A percentile compares a stretch with the other conserved stretches of the same genome.
These are phyloP conservation scores for Tuber microsphaerosporum DNA, from an alignment of 495 filamentous ascomycete species.

Conservation along the genomic window DNA sequence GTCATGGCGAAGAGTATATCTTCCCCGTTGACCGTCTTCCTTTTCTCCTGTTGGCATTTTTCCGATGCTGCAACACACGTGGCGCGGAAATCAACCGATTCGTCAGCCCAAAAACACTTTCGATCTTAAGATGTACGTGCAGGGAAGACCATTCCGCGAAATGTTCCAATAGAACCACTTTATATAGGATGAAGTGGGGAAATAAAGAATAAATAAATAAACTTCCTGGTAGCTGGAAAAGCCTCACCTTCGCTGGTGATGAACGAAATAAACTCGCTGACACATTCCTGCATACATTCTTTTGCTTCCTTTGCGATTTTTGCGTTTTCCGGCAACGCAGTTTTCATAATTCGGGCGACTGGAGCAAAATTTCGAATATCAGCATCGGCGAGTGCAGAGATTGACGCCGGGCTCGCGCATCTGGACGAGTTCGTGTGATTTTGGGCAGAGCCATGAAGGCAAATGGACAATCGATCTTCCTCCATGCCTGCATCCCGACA, in stretches of 20 bases:
- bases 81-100: conserved; percentile 41
- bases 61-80: conserved; percentile 68
- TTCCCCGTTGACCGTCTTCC: conserved; percentile 97
- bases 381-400: conserved; percentile 57
- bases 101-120: conserved; percentile 20
- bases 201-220: conserved; percentile 34
- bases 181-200: conserved; percentile 22
- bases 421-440: conserved; percentile 45
- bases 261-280: conserved; percentile 99
- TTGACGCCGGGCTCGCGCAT: conserved; percentile 43
- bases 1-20: conserved; percentile 99
- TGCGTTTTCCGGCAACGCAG: conserved; percentile 90
- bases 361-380: conserved; percentile 78
- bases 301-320: conserved; percentile 99
- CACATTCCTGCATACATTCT: conserved; percentile 99
- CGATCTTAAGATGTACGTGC: conserved; percentile 26
- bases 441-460: conserved; percentile 29
- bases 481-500: conserved; percentile 43
- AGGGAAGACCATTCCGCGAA: conserved; percentile 26
- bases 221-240: conserved; percentile 4
- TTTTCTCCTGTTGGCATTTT: conserved; percentile 98
- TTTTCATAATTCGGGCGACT: conserved; percentile 99
- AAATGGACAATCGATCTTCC: conserved; percentile 42
- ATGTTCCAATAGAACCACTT: conserved; percentile 34
- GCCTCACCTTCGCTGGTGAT: conserved; percentile 92